These are phyloP conservation scores for Chlamydomonas schloesseri DNA, from an alignment of 139 green algal genomes.

Conservation along the genomic window DNA sequence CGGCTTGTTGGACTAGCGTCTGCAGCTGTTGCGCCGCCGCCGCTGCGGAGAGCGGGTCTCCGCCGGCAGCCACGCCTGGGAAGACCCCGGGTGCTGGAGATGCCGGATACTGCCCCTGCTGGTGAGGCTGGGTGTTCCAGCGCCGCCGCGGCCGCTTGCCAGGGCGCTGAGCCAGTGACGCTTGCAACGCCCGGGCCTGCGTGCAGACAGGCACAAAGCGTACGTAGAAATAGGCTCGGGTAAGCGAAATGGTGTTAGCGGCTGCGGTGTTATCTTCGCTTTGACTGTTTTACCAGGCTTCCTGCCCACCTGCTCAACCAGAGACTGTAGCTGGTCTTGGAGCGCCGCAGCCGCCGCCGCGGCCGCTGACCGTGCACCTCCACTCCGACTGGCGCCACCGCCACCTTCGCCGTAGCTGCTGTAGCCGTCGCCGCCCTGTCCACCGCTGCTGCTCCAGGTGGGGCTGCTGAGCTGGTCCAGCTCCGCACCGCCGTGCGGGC, in stretches of 20 bases:
- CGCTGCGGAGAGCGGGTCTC: background rate
- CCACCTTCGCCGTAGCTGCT: background rate
- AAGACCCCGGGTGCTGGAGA: background rate
- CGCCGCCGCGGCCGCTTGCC: constrained; percentile 15
- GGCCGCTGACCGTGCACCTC: background rate
- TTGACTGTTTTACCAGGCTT: too few species aligned
- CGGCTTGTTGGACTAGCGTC: constrained; percentile 15
- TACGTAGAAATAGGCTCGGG: too few species aligned
- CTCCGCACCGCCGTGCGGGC: too few species aligned
- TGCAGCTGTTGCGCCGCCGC: constrained; percentile 29
- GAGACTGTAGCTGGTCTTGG: background rate
- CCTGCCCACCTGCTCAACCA: constrained; percentile 20
- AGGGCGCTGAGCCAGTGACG: background rate
- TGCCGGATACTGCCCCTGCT: background rate
- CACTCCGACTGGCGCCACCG: background rate
- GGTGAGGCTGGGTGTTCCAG: constrained; percentile 11
- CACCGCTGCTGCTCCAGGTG: background rate
- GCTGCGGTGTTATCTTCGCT: too few species aligned
- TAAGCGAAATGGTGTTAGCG: too few species aligned
- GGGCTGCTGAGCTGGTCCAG: too few species aligned
- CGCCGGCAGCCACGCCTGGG: too few species aligned
- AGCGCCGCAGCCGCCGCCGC: background rate
- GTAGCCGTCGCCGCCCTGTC: background rate
- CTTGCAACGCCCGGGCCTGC: constrained; percentile 16
- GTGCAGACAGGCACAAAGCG: background rate